These are phyloP conservation scores for Rhodamnia rubescens DNA, from an alignment of 345 rosid genomes.

Conservation along the genomic window DNA sequence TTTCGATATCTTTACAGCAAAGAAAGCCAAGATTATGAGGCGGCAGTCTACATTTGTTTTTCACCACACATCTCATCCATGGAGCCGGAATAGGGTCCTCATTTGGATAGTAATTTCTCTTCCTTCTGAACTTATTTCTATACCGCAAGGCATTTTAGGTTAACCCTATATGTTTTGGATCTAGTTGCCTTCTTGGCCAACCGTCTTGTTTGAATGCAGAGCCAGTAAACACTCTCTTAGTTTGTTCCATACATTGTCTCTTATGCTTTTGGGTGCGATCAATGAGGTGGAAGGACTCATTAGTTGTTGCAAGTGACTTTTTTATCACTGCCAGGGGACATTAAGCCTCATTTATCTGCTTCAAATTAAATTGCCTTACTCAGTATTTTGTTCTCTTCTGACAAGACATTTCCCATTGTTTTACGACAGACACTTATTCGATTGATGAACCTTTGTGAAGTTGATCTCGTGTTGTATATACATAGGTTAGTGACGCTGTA, in stretches of 20 bases:
- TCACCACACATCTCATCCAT: slow-evolving; percentile 93
- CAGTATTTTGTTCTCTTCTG: background rate
- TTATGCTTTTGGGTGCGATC: background rate
- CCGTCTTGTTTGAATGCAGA: background rate
- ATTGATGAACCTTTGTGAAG: background rate
- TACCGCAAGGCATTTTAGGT: background rate
- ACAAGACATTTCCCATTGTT: background rate
- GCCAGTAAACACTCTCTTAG: background rate
- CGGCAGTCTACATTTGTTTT: slow-evolving; percentile 76
- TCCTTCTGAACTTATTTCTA: background rate
- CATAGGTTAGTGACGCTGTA: background rate
- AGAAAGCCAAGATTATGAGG: slow-evolving; percentile 53
- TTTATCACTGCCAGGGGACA: background rate
- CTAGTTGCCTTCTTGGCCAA: background rate
- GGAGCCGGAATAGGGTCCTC: slow-evolving; percentile 81
- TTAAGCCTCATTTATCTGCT: background rate
- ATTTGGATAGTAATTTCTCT: slow-evolving; percentile 72
- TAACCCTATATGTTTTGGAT: background rate
- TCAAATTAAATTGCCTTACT: background rate
- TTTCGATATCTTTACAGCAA: slow-evolving; percentile 27
- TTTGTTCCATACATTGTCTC: background rate
- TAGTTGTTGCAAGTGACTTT: background rate
- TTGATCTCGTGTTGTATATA: background rate
- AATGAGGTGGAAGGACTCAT: background rate
- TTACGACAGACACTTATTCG: background rate